phyloP scores from a whole-genome alignment of 176 grass and related monocot genomes.

The Carex scoparia region DNA sequence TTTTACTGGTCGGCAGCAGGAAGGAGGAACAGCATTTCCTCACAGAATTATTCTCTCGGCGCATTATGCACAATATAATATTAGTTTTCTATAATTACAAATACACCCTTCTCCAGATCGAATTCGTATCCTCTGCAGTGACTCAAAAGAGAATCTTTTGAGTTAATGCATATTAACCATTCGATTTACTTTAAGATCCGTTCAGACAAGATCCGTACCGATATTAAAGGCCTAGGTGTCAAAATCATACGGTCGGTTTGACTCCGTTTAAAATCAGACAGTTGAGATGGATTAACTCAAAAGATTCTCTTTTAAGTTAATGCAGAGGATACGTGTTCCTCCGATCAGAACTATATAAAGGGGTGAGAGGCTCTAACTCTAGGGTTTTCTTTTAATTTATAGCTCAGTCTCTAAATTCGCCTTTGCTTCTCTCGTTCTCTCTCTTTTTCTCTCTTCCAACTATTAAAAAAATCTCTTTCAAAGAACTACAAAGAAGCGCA shows the following conservation, averaged over 20 bases:
- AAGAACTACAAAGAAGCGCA: background rate
- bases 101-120: background rate
- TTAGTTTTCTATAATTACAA: background rate
- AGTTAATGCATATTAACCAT: too few species aligned
- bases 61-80: background rate
- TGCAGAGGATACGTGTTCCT: background rate
- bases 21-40: background rate
- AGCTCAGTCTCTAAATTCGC: background rate
- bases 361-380: background rate
- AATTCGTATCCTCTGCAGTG: too few species aligned
- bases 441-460: background rate
- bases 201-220: too few species aligned
- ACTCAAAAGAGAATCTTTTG: too few species aligned
- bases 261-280: too few species aligned
- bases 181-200: too few species aligned
- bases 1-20: background rate
- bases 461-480: background rate
- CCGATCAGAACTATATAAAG: background rate
- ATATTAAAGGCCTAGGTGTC: too few species aligned
- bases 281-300: too few species aligned
- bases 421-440: background rate
- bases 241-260: too few species aligned
- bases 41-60: background rate
- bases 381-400: constrained; percentile 14
- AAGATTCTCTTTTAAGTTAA: too few species aligned